Conservation (phyloP, 768 basidiomycete species). For the Russula dissimulans region DNA sequence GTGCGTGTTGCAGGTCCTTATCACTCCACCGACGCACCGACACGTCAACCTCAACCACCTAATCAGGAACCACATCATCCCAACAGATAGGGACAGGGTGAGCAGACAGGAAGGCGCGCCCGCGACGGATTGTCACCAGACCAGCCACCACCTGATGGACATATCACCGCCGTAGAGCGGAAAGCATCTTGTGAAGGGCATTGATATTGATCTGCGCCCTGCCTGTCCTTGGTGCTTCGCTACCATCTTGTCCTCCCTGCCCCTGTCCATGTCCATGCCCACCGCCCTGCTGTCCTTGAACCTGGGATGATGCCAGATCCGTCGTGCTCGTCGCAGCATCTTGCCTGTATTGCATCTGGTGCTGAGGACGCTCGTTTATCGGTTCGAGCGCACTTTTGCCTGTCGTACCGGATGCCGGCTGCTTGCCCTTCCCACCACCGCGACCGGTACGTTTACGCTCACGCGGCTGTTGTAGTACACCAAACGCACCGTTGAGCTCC, state of each 20-base stretch:
- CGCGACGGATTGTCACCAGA: no score
- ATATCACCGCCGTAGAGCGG: conserved; percentile 55
- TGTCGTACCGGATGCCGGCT: conserved; percentile 29
- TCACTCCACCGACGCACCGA: background rate
- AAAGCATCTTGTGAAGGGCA: conserved; percentile 86
- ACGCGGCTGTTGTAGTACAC: conserved; percentile 47
- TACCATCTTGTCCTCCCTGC: conserved; percentile 26
- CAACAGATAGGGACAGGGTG: background rate
- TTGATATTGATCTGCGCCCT: conserved; percentile 69
- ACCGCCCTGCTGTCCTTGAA: background rate
- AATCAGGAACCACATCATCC: background rate
- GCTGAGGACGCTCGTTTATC: conserved; percentile 61
- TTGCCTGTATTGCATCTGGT: conserved; percentile 34
- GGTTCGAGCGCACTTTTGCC: conserved; percentile 64
- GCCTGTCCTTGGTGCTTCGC: conserved; percentile 67
- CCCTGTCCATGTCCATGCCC: conserved; percentile 7
- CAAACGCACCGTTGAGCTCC: conserved; percentile 60
- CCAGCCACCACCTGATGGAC: background rate
- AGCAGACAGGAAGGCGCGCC: background rate
- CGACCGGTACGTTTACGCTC: conserved; percentile 37
- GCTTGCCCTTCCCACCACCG: conserved; percentile 11
- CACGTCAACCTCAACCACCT: background rate
- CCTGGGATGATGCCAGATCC: conserved; percentile 36
- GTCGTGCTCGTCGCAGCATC: conserved; percentile 73
- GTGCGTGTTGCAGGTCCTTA: background rate